Conservation (phyloP, 1,139 yeast species). For the Hyphopichia burtonii region DNA sequence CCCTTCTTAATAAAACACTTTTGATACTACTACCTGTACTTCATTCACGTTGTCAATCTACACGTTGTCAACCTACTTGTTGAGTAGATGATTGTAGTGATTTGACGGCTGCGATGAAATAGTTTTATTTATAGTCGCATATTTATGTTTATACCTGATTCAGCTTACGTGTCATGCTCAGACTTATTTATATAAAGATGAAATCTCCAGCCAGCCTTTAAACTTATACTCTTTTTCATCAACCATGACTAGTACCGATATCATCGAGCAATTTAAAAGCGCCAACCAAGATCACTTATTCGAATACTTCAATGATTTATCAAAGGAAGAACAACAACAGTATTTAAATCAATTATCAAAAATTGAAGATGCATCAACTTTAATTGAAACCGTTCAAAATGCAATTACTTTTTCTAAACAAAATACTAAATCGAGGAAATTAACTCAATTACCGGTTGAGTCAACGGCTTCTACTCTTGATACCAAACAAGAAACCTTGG, state of each 20-base stretch:
- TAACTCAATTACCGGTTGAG: constrained; percentile 50
- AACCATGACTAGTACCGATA: constrained; percentile 3
- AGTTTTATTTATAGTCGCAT: too few species aligned
- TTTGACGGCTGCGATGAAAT: too few species aligned
- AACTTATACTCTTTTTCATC: too few species aligned
- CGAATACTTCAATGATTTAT: constrained; percentile 37
- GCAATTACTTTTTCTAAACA: constrained; percentile 46
- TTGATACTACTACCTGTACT: too few species aligned
- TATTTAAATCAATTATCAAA: constrained; percentile 38
- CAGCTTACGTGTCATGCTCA: not conserved
- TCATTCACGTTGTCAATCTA: too few species aligned
- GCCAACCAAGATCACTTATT: constrained; percentile 52
- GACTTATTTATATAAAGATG: too few species aligned
- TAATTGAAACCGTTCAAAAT: constrained; percentile 43
- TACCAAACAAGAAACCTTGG: constrained; percentile 22
- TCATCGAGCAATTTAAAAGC: constrained; percentile 42
- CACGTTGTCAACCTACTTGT: too few species aligned
- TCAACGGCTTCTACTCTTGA: constrained; percentile 54
- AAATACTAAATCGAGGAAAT: constrained; percentile 27
- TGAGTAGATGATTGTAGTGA: too few species aligned
- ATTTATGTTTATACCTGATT: not conserved
- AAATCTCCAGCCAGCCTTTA: too few species aligned
- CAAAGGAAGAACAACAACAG: constrained; percentile 24
- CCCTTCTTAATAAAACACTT: too few species aligned
- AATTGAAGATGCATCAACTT: constrained; percentile 41